Conservation (phyloP, 495 filamentous ascomycete genomes). For the Penicillium bialowiezense region DNA sequence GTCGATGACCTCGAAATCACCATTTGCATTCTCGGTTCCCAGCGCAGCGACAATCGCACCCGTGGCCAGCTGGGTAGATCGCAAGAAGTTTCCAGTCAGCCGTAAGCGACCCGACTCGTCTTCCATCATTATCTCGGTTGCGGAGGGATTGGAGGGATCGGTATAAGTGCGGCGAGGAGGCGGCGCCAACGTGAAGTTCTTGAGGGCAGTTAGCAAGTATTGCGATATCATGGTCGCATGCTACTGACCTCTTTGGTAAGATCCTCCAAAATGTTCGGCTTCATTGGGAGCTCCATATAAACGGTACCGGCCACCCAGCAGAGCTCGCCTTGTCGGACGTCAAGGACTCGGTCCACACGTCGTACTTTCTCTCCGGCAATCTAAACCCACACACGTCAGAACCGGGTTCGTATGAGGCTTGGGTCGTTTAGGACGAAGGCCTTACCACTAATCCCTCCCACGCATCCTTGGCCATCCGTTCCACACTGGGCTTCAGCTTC, state of each 20-base stretch:
- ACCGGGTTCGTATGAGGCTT: no score
- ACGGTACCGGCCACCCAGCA: slow-evolving; percentile 95
- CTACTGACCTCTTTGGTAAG: slow-evolving; percentile 79
- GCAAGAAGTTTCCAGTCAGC: slow-evolving; percentile 65
- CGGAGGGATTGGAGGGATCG: slow-evolving; percentile 41
- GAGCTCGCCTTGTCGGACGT: slow-evolving; percentile 91
- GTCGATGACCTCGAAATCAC: slow-evolving; percentile 90
- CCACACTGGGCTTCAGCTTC: slow-evolving; percentile 80
- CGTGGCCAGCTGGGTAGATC: slow-evolving; percentile 71
- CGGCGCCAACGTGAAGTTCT: slow-evolving; percentile 87
- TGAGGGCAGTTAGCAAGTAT: background rate
- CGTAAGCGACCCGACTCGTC: slow-evolving; percentile 93
- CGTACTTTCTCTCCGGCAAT: slow-evolving; percentile 74
- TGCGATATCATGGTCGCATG: background rate
- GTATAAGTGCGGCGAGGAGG: slow-evolving; percentile 75
- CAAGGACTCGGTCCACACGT: slow-evolving; percentile 80
- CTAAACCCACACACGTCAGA: slow-evolving; percentile 28
- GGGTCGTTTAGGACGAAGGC: background rate
- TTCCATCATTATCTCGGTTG: slow-evolving; percentile 76
- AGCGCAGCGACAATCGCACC: slow-evolving; percentile 88
- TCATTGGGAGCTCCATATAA: slow-evolving; percentile 95
- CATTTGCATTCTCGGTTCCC: slow-evolving; percentile 88
- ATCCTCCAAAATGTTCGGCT: slow-evolving; percentile 96
- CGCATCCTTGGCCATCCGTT: slow-evolving; percentile 65
- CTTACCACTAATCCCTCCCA: slow-evolving; percentile 71